These are phyloP conservation scores for Aleurites moluccanus DNA, from an alignment of 441 rosid genomes.

Conservation along the genomic window DNA sequence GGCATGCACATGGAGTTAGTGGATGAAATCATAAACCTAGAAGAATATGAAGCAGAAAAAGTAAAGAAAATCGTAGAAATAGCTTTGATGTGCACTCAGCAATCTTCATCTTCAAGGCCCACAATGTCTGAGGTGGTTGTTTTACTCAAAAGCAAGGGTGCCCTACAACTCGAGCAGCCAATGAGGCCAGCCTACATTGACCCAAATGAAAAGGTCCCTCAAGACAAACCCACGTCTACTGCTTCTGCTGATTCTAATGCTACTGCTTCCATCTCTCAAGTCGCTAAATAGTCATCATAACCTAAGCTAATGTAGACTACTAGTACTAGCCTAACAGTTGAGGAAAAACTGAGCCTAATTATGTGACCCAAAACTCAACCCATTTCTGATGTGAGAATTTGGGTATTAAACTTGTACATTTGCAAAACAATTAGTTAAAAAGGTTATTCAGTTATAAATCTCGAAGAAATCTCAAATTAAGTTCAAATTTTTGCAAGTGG, in stretches of 20 bases:
- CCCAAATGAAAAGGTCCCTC: neutral
- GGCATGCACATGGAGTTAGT: slow-evolving; percentile 35
- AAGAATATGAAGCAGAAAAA: slow-evolving; percentile 35
- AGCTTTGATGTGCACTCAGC: slow-evolving; percentile 51
- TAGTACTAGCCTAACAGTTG: too few relatives aligned
- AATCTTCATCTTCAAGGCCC: slow-evolving; percentile 37
- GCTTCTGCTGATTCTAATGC: slow-evolving; percentile 38
- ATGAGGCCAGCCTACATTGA: slow-evolving; percentile 32
- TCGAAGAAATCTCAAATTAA: too few relatives aligned
- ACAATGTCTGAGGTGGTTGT: slow-evolving; percentile 48
- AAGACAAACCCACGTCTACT: slow-evolving; percentile 31
- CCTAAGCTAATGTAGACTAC: too few relatives aligned
- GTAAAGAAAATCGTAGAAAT: slow-evolving; percentile 37
- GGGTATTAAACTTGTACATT: too few relatives aligned
- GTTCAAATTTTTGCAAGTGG: too few relatives aligned
- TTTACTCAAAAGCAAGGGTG: slow-evolving; percentile 32
- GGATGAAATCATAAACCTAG: slow-evolving; percentile 31
- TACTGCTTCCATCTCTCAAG: slow-evolving; percentile 26
- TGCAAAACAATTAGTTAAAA: too few relatives aligned
- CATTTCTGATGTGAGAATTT: too few relatives aligned
- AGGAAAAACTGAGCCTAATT: too few relatives aligned
- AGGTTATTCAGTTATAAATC: too few relatives aligned
- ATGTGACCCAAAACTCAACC: too few relatives aligned
- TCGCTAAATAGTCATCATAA: slow-evolving; percentile 15
- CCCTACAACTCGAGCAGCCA: slow-evolving; percentile 5